Evolutionary conservation across 345 rosid species (phyloP), one percentile per base, ranked within the genome.

Genomic region (Isatis tinctoria): DNA sequence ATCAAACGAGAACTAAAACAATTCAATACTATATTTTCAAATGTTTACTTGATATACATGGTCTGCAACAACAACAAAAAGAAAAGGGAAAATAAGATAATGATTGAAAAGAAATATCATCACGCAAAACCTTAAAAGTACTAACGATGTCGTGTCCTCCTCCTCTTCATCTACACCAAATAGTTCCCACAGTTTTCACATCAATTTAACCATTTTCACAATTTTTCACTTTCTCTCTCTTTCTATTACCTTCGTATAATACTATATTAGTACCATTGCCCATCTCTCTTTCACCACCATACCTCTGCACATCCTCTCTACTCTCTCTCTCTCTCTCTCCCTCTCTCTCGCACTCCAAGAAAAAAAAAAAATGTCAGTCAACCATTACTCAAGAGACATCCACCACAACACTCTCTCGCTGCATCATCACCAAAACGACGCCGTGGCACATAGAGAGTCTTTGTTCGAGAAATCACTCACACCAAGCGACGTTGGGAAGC

Each of bases 401-500:
- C 64, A 70, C 67, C 79, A 74, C 66, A 45, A 51, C 68, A 44
- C 77, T 12, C 68, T 81, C 58, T 67, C 82, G 69, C 74, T 79
- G 73, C 57, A 78, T 14, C 74, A 74, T 36, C 79, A 78, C 63
- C 80, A 73, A 36, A 65, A 45, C 79, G 73, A 72, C 59, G 36
- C 74, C 43, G 18, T 41, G n/a, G 27, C 62, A 36, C 75, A 69
- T 18, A 57, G 3, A 72, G 88, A 83, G 52, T 75, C 89, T 67
- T 76, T 92, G 85, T 92, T 92, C 75, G 90, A 92, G 72, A 92
- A 92, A 45, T 86, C 89, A 56, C 82, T 92, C n/a, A 92, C 97
- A 2, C 97, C 97, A 1, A 88, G 94, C 78, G 97, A 92, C 67
- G 97, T 92, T 0, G 97, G 97, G 2, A 90, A 92, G 74, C 94